Percentiles rank a stretch among this genome's conserved stretches.
These are phyloP conservation scores for Taphrina wiesneri DNA, from an alignment of 1,139 yeast species.

Conservation along the genomic window DNA sequence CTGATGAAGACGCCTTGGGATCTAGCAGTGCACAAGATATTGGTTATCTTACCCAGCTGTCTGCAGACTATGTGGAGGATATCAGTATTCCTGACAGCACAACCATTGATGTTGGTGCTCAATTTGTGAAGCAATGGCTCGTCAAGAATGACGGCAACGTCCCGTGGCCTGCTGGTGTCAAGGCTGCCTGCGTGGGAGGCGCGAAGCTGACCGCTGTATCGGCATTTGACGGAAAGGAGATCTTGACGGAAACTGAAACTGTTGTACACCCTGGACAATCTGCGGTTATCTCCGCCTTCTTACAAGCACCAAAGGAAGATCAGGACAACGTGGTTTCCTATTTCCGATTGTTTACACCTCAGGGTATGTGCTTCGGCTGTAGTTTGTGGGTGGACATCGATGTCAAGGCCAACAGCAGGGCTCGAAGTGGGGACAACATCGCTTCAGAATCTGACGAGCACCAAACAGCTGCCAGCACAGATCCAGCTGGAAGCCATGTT, in stretches of 20 bases:
- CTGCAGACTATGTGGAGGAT: slow-evolving; percentile 30
- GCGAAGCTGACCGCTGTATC: slow-evolving; percentile 13
- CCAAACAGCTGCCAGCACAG: not conserved
- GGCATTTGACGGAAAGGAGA: not conserved
- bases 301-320: slow-evolving; percentile 35
- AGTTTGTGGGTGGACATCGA: slow-evolving; percentile 37
- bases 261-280: slow-evolving; percentile 37
- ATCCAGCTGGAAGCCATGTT: not conserved
- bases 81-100: slow-evolving; percentile 28
- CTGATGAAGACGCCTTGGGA: not conserved
- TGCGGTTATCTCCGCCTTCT: slow-evolving; percentile 36
- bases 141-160: slow-evolving; percentile 37
- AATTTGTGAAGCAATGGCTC: slow-evolving; percentile 38
- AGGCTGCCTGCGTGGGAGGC: slow-evolving; percentile 36
- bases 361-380: slow-evolving; percentile 37
- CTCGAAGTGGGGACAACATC: not conserved
- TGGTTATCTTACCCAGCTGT: not conserved
- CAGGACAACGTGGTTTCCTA: slow-evolving; percentile 34
- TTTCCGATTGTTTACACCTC: slow-evolving; percentile 36
- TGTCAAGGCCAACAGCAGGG: slow-evolving; percentile 16
- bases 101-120: not conserved
- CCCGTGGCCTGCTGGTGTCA: slow-evolving; percentile 39
- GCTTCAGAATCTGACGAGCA: not conserved
- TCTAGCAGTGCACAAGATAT: not conserved
- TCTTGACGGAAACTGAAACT: slow-evolving; percentile 12